These are phyloP conservation scores for Aspergillus sp. DNA, from an alignment of 2,329 filamentous ascomycete species.

Conservation along the genomic window DNA sequence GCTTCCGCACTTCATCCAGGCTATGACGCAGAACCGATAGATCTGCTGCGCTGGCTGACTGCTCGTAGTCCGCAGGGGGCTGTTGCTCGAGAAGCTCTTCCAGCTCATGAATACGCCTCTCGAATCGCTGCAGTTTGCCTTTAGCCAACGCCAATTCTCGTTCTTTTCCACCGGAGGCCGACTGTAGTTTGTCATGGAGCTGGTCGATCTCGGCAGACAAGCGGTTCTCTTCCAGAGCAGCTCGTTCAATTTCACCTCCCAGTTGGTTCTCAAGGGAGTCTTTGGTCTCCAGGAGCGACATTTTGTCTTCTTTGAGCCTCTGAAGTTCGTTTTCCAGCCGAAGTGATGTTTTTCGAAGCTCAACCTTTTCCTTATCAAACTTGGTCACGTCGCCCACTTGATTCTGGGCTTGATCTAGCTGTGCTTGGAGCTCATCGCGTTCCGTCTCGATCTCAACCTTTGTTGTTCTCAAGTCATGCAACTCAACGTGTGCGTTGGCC, in stretches of 20 bases:
- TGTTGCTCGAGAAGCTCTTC: constrained; percentile 56
- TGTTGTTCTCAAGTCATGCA: constrained; percentile 58
- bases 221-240: constrained; percentile 65
- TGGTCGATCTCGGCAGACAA: constrained; percentile 50
- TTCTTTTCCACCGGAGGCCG: constrained; percentile 42
- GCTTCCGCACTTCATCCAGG: constrained; percentile 63
- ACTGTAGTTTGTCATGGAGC: constrained; percentile 53
- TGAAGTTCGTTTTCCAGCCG: constrained; percentile 68
- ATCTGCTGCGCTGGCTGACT: constrained; percentile 44
- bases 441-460: constrained; percentile 62
- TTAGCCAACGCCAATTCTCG: constrained; percentile 54
- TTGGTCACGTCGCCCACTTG: constrained; percentile 59
- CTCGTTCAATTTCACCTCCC: constrained; percentile 65
- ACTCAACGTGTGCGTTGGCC: constrained; percentile 58
- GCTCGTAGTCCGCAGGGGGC: constrained; percentile 40
- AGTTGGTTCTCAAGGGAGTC: constrained; percentile 62
- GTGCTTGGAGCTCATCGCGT: constrained; percentile 64
- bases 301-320: constrained; percentile 64
- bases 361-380: constrained; percentile 67
- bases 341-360: constrained; percentile 65
- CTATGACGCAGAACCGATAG: constrained; percentile 63
- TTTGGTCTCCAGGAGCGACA: constrained; percentile 56
- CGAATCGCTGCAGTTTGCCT: constrained; percentile 65
- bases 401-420: constrained; percentile 57
- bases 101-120: constrained; percentile 53